Evolutionary conservation across 306 rosid genomes (phyloP).

Genomic region (cucumber (Cucumis sativus)): Cucumber_9930_V3 NC_026660.2:23185001-23185500

Average conservation of each 20-base stretch:
- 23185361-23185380: background rate
- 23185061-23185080: background rate
- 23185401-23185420: background rate
- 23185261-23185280: background rate
- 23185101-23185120: background rate
- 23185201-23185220: background rate
- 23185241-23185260: background rate
- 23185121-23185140: background rate
- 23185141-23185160: background rate
- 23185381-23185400: background rate
- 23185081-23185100: background rate
- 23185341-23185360: background rate
- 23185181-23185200: background rate
- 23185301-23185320: background rate
- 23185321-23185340: background rate
- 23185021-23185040: background rate
- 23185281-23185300: background rate
- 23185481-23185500: background rate
- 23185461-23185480: background rate
- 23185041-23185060: background rate
- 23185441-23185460: background rate
- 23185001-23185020: background rate
- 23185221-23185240: background rate
- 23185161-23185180: background rate
- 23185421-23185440: background rate